These are phyloP conservation scores for Pseudogymnoascus sp. DNA, from an alignment of 2,329 filamentous ascomycete genomes.

Conservation along the genomic window DNA sequence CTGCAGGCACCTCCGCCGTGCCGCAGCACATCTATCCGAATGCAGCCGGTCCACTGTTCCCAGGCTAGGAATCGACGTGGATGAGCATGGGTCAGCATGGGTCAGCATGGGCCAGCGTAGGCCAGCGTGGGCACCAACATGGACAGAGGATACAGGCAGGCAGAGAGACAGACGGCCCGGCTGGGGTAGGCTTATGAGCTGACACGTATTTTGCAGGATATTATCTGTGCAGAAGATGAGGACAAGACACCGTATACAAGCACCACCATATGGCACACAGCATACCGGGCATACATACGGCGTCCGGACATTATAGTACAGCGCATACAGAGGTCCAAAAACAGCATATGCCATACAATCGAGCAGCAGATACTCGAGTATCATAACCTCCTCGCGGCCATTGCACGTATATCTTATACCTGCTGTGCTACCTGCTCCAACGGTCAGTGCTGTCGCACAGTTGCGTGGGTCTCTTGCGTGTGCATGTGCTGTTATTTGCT, in stretches of 20 bases:
- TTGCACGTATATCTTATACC: background rate
- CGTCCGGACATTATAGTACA: background rate
- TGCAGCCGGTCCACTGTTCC: background rate
- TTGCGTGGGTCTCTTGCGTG: conserved; percentile 3
- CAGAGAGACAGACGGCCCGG: background rate
- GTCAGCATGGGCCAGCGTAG: background rate
- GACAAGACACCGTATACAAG: conserved; percentile 3
- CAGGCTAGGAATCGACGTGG: background rate
- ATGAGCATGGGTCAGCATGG: background rate
- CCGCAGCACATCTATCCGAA: background rate
- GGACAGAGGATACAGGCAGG: background rate
- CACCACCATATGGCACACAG: background rate
- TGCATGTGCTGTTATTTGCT: conserved; percentile 1
- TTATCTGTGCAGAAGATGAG: background rate
- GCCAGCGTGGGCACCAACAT: background rate
- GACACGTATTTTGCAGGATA: conserved; percentile 3
- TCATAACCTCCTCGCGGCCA: background rate
- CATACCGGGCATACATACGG: background rate
- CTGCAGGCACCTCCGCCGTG: background rate
- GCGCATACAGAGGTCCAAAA: background rate
- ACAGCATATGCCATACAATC: background rate
- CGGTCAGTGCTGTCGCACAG: background rate
- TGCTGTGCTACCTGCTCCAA: background rate
- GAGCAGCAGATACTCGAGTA: background rate
- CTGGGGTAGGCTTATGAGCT: background rate